Base-by-base conservation (phyloP, 1,139 yeast species). In the Pneumocystis sp. region DNA sequence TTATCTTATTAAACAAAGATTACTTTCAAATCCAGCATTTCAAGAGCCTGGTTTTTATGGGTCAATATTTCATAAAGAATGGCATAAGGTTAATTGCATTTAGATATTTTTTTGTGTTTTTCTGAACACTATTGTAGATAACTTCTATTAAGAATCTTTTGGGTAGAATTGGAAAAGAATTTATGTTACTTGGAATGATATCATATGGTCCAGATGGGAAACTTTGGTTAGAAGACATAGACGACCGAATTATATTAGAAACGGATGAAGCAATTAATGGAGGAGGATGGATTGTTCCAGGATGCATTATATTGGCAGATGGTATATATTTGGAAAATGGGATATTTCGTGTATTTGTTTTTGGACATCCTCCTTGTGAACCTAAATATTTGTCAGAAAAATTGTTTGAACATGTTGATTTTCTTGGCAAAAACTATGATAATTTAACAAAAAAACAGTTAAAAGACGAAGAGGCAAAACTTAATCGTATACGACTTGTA, bases 331-430 rank as follows among this genome's bases (percentile, higher is more conserved):
- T 89, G 0, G 77, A 79, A 17, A 81, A 84, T 29, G 87, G 86
- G 34, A 83, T 81, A 59, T 90, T 93, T 72, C 84, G 86, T 69
- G 96, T 87, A 1, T 81, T 87, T 50, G 82, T 87, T 17, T 79
- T 91, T 65, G 88, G 88, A 1, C 96, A 89, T 67, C 98, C 98
- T 1, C 91, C 95, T 0, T 86, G 90, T 1, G 98, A 93, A 73
- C 79, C 82, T 70, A 78, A 97, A 67, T 85, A 81, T 19, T 74
- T 72, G 0, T 80, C 95, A 0, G 73, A 85, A 65, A 91, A 85
- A 59, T 85, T 85, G 0, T 85, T 84, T 68, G 97, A 96, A 0
- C 82, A 86, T 70, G 73, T 89, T 34, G 97, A 93, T 73, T 85
- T 89, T 70, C 77, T 87, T 72, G 93, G 95, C 0, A 82, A 81